Evolutionary conservation across 2,329 filamentous ascomycete species (phyloP).

Genomic region (Fusarium nygamai): DNA sequence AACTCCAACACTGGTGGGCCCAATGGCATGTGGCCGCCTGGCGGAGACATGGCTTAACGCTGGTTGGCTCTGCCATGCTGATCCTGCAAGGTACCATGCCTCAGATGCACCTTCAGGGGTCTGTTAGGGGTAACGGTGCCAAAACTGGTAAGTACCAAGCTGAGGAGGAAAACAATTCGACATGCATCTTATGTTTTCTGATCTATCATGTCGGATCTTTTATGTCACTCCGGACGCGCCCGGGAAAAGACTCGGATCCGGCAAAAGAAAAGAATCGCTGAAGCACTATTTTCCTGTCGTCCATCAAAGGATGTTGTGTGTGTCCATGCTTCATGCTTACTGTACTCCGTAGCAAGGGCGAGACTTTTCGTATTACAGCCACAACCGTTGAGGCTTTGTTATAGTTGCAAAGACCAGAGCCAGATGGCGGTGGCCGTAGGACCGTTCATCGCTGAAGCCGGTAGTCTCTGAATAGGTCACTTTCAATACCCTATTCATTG

Average conservation of each 20-base stretch:
- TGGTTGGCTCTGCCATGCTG: constrained; percentile 39
- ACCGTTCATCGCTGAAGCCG: constrained; percentile 3
- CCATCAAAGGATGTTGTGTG: background rate
- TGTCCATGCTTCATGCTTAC: background rate
- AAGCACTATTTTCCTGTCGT: background rate
- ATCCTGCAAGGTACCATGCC: constrained; percentile 40
- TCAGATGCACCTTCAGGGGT: constrained; percentile 25
- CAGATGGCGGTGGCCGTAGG: background rate
- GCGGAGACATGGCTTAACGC: constrained; percentile 22
- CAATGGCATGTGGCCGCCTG: constrained; percentile 34
- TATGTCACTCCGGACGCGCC: constrained; percentile 3
- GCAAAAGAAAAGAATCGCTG: constrained; percentile 5
- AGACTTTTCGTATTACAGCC: constrained; percentile 24
- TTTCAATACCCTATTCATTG: background rate
- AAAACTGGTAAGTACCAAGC: constrained; percentile 17
- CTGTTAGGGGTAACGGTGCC: constrained; percentile 38
- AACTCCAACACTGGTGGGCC: constrained; percentile 36
- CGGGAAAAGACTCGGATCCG: constrained; percentile 24
- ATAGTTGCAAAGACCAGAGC: constrained; percentile 2
- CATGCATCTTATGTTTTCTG: background rate
- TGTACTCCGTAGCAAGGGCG: constrained; percentile 1
- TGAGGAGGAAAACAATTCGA: constrained; percentile 15
- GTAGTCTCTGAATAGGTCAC: constrained; percentile 13
- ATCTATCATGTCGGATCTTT: constrained; percentile 15
- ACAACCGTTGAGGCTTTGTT: constrained; percentile 32